Evolutionary conservation across 2,329 filamentous ascomycete genomes (phyloP).

Genomic region (Delphinella strobiligena): DNA sequence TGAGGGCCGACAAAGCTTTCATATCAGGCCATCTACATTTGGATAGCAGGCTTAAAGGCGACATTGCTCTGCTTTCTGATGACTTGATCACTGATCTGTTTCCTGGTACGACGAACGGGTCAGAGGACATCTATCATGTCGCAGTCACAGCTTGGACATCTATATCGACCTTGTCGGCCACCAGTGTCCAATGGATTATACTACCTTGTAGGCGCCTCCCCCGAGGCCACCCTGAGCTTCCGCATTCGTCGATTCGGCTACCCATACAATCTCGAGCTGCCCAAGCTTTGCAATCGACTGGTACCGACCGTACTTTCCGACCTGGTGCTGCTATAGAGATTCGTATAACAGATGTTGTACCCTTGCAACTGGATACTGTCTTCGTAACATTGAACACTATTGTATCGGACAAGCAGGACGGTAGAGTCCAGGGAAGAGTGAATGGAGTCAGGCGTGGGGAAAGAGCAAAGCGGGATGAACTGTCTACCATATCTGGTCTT

Average conservation of each 20-base stretch:
- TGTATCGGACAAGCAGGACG: conserved; percentile 42
- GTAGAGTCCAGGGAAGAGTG: conserved; percentile 13
- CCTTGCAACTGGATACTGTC: conserved; percentile 69
- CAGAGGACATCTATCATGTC: conserved; percentile 32
- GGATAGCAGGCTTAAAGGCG: conserved; percentile 73
- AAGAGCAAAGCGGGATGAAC: conserved; percentile 7
- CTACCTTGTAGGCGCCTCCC: conserved; percentile 53
- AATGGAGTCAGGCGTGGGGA: conserved; percentile 14
- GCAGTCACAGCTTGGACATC: conserved; percentile 66
- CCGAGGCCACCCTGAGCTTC: conserved; percentile 43
- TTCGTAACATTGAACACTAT: conserved; percentile 79
- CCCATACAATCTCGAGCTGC: conserved; percentile 59
- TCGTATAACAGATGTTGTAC: conserved; percentile 65
- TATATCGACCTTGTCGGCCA: conserved; percentile 32
- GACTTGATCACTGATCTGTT: conserved; percentile 78
- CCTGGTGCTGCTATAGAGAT: conserved; percentile 75
- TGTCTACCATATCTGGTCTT: neutral
- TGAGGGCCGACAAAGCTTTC: conserved; percentile 53
- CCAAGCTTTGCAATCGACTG: conserved; percentile 43
- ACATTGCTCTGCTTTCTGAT: conserved; percentile 74
- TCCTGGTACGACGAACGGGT: conserved; percentile 27
- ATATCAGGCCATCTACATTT: conserved; percentile 71
- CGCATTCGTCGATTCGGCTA: conserved; percentile 69
- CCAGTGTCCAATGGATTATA: conserved; percentile 70
- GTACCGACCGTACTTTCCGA: conserved; percentile 38